Conservation (phyloP, 1,284 basidiomycete genomes). For the Melampsora occidentalis region DNA sequence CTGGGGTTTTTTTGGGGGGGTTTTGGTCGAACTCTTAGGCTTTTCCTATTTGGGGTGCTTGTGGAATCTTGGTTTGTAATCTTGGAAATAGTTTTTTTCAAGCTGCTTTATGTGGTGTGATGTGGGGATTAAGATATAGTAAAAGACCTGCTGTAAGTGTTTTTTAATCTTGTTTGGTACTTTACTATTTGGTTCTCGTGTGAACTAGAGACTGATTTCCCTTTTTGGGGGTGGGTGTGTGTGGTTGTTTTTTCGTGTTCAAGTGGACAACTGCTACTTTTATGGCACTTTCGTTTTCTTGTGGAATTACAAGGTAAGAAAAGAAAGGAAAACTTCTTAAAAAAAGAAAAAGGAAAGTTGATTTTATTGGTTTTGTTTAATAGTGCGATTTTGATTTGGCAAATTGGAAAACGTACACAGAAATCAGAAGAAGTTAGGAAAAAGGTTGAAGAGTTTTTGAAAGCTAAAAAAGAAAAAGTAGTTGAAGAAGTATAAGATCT, state of each 20-base stretch:
- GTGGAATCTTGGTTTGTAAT: conserved; percentile 22
- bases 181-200: too few relatives aligned
- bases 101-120: conserved; percentile 37
- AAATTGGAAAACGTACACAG: conserved; percentile 14
- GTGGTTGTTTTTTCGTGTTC: neutral
- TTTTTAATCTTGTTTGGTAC: neutral
- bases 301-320: conserved; percentile 27
- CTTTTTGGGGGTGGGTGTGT: too few relatives aligned
- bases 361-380: neutral
- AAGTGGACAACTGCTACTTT: conserved; percentile 41
- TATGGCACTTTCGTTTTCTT: conserved; percentile 31
- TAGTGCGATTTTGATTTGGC: conserved; percentile 25
- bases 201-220: neutral
- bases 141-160: conserved; percentile 27
- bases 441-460: conserved; percentile 3
- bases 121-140: conserved; percentile 43
- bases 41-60: conserved; percentile 30
- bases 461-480: neutral
- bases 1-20: neutral
- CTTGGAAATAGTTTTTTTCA: conserved; percentile 43
- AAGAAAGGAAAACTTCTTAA: neutral
- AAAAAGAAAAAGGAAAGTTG: neutral
- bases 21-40: conserved; percentile 5
- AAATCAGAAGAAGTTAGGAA: conserved; percentile 11
- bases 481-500: too few relatives aligned